These are phyloP conservation scores for Daldinia vernicosa DNA, from an alignment of 495 filamentous ascomycete genomes.

Conservation along the genomic window DNA sequence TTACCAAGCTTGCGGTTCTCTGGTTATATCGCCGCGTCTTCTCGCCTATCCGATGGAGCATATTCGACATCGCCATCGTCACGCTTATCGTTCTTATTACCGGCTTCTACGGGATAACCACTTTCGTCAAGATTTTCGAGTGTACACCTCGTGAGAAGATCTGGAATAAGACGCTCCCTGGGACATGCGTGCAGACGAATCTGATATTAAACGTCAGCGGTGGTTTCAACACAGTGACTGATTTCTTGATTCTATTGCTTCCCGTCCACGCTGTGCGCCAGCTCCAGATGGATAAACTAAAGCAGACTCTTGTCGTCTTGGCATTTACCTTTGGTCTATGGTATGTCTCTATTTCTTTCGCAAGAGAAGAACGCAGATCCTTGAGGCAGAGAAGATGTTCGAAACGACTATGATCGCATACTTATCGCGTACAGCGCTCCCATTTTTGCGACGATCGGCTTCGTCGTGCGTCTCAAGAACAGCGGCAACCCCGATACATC, in stretches of 20 bases:
- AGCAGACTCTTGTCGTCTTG: conserved; percentile 13
- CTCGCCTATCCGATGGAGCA: conserved; percentile 41
- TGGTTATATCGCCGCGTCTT: conserved; percentile 54
- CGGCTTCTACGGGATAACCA: conserved; percentile 4
- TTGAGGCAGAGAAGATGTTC: neutral
- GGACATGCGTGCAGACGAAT: neutral
- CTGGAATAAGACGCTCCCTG: neutral
- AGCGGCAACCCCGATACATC: conserved; percentile 18
- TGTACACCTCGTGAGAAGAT: neutral
- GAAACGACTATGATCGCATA: neutral
- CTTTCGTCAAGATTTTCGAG: conserved; percentile 23
- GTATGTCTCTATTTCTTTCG: neutral
- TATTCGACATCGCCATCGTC: conserved; percentile 47
- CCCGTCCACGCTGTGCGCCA: conserved; percentile 24
- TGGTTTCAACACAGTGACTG: conserved; percentile 18
- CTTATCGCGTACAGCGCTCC: conserved; percentile 15
- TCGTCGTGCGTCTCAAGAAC: conserved; percentile 16
- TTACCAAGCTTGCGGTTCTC: conserved; percentile 54
- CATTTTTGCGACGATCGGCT: neutral
- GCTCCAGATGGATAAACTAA: conserved; percentile 9
- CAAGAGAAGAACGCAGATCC: neutral
- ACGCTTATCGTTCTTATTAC: conserved; percentile 46
- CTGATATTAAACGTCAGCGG: conserved; percentile 15
- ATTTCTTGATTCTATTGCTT: conserved; percentile 18
- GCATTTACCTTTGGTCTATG: conserved; percentile 34